Percentiles rank a stretch among this genome's conserved stretches.
phyloP scores from a whole-genome alignment of 2,329 filamentous ascomycete species.

The Fusarium udum region DNA sequence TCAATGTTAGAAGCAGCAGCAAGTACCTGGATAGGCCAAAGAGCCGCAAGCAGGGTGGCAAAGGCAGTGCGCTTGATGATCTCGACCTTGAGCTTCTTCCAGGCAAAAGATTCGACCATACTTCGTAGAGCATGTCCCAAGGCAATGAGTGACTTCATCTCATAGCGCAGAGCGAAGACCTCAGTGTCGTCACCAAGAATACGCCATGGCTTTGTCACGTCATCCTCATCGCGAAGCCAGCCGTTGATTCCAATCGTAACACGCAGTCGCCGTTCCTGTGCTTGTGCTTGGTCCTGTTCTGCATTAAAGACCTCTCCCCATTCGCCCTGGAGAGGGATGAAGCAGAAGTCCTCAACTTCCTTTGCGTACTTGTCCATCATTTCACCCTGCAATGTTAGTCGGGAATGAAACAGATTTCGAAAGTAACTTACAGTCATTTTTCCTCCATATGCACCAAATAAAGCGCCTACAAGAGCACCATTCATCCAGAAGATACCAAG shows the following conservation, averaged over 20 bases:
- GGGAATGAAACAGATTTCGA: too few species aligned
- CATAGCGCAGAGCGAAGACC: slow-evolving; percentile 85
- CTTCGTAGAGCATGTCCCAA: slow-evolving; percentile 78
- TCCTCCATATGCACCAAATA: slow-evolving; percentile 91
- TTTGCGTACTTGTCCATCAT: slow-evolving; percentile 90
- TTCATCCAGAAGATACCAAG: slow-evolving; percentile 88
- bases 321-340: slow-evolving; percentile 74
- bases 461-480: slow-evolving; percentile 81
- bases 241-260: slow-evolving; percentile 89
- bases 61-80: slow-evolving; percentile 79
- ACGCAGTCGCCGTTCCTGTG: slow-evolving; percentile 65
- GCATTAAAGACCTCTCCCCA: slow-evolving; percentile 45
- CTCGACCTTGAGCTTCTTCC: slow-evolving; percentile 76
- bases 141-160: slow-evolving; percentile 78
- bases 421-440: slow-evolving; percentile 65
- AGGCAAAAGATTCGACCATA: slow-evolving; percentile 79
- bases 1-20: slow-evolving; percentile 76
- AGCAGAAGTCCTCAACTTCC: slow-evolving; percentile 83
- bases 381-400: slow-evolving; percentile 62
- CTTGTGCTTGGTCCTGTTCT: slow-evolving; percentile 35
- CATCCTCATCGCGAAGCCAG: slow-evolving; percentile 79
- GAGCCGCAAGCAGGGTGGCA: slow-evolving; percentile 71
- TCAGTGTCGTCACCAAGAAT: slow-evolving; percentile 77
- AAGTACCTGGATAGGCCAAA: slow-evolving; percentile 75
- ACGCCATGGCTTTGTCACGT: slow-evolving; percentile 83